Percentiles rank a stretch among this genome's conserved stretches.
Evolutionary conservation across 305 asterid genomes (phyloP).

Genomic region (Fraxinus sp.): DNA sequence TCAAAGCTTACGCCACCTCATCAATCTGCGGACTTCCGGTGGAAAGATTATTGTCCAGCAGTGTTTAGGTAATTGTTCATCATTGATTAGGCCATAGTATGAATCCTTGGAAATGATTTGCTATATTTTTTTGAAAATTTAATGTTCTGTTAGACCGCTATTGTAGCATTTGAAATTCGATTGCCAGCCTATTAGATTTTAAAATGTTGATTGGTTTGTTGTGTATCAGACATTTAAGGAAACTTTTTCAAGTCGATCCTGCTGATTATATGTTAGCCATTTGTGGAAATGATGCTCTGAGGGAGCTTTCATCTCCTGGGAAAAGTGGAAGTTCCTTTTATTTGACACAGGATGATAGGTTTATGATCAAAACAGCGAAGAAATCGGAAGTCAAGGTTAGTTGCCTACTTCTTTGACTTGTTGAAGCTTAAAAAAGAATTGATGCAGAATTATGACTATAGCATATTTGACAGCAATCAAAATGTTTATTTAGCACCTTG

Average conservation of each 20-base stretch:
- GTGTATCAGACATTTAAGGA: conserved; percentile 68
- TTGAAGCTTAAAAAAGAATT: not conserved
- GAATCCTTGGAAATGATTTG: not conserved
- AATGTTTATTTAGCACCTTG: not conserved
- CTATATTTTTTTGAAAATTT: not conserved
- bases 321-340: conserved; percentile 97
- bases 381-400: conserved; percentile 98
- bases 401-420: conserved; percentile 38
- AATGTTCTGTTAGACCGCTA: not conserved
- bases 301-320: conserved; percentile 98
- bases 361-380: conserved; percentile 95
- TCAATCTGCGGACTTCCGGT: conserved; percentile 76
- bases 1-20: conserved; percentile 88
- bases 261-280: conserved; percentile 96
- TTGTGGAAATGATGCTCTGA: conserved; percentile 85
- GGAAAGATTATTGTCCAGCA: conserved; percentile 95
- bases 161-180: not conserved
- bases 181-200: conserved; percentile 20
- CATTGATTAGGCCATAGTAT: not conserved
- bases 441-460: not conserved
- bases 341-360: conserved; percentile 91
- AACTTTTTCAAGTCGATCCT: conserved; percentile 89
- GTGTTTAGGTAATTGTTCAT: conserved; percentile 69
- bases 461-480: not conserved
- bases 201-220: conserved; percentile 24